Evolutionary conservation across 352 stramenopile genomes (phyloP).

Genomic region (Thraustochytrium sp.): DNA sequence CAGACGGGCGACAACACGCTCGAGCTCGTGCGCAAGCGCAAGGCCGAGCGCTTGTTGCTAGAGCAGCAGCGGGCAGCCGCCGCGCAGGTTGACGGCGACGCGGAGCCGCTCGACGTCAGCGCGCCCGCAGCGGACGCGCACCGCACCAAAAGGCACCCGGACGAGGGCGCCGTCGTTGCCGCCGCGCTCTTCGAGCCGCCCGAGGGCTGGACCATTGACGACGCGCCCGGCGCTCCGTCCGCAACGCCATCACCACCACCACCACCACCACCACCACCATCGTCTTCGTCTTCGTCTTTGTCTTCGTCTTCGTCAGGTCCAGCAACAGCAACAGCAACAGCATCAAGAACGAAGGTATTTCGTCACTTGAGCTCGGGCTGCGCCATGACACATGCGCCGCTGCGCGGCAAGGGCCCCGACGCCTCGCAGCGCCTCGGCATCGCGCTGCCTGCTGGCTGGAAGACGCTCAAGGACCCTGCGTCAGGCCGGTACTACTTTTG

Average conservation of each 20-base stretch:
- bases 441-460: not conserved
- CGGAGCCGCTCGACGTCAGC: not conserved
- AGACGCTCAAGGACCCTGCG: not conserved
- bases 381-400: not conserved
- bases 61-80: no score
- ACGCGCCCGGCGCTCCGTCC: not conserved
- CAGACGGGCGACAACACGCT: not conserved
- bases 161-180: not conserved
- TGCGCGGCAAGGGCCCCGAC: not conserved
- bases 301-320: no score
- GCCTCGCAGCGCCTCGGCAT: not conserved
- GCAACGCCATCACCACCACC: not conserved
- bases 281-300: no score
- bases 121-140: not conserved
- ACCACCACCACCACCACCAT: no score
- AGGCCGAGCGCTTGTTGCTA: not conserved
- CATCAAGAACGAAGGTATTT: not conserved
- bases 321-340: not conserved
- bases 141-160: not conserved
- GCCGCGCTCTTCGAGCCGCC: not conserved
- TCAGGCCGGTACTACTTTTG: conserved; percentile 1
- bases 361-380: not conserved
- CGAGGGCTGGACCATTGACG: not conserved
- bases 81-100: no score
- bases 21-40: not conserved